Percentiles rank a stretch among this genome's conserved stretches.
Conservation (phyloP, 768 basidiomycete species). For the Trametes punicea region DNA sequence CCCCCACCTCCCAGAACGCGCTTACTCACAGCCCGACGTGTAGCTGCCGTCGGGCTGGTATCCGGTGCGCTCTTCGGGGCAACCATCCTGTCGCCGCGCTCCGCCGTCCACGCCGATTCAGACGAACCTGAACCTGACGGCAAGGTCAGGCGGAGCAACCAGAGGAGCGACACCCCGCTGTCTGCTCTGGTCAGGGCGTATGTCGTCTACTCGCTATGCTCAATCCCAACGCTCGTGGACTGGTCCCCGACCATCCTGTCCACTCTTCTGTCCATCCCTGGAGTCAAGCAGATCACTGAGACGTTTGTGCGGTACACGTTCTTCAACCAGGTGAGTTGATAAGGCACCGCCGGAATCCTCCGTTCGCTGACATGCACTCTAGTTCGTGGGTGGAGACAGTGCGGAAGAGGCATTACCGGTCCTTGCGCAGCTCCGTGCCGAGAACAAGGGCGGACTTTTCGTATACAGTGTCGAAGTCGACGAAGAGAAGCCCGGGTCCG, state of each 20-base stretch:
- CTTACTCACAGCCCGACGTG: background rate
- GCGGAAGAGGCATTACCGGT: slow-evolving; percentile 65
- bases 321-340: slow-evolving; percentile 65
- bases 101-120: slow-evolving; percentile 25
- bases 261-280: slow-evolving; percentile 54
- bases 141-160: background rate
- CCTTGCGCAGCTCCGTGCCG: slow-evolving; percentile 57
- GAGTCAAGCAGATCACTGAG: slow-evolving; percentile 61
- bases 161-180: slow-evolving; percentile 19
- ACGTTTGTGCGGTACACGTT: slow-evolving; percentile 74
- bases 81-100: background rate
- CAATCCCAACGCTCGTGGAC: slow-evolving; percentile 74
- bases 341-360: background rate
- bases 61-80: background rate
- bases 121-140: background rate
- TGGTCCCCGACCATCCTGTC: slow-evolving; percentile 64
- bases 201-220: slow-evolving; percentile 78
- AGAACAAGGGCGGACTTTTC: slow-evolving; percentile 74
- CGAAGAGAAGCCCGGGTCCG: slow-evolving; percentile 43
- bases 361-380: background rate
- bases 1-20: background rate
- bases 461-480: slow-evolving; percentile 90
- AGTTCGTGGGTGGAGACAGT: slow-evolving; percentile 91
- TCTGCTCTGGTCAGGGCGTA: slow-evolving; percentile 63
- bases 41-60: background rate